phyloP scores from a whole-genome alignment of 352 stramenopile genomes.

The Globisporangium sylvaticum region DNA sequence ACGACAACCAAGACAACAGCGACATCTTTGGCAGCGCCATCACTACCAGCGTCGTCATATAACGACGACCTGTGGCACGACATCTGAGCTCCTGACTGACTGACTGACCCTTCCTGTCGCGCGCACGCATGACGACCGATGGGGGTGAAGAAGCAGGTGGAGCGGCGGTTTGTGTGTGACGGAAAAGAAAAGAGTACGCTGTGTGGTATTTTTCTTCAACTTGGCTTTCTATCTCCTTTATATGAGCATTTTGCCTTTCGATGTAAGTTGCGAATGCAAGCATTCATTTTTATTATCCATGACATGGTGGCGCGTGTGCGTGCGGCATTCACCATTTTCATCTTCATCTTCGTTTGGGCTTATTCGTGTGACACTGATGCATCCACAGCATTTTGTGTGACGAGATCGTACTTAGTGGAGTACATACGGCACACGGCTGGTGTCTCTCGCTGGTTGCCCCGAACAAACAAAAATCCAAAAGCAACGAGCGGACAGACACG shows the following conservation, averaged over 20 bases:
- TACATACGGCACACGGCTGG: no score
- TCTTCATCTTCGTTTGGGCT: neutral
- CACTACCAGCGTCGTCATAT: constrained; percentile 6
- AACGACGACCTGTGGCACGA: constrained; percentile 14
- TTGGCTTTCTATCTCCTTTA: neutral
- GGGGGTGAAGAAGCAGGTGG: neutral
- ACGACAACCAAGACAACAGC: no score
- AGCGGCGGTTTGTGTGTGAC: neutral
- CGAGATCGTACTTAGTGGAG: neutral
- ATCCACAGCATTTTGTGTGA: no score
- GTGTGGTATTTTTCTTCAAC: neutral
- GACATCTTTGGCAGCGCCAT: neutral
- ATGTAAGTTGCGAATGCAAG: neutral
- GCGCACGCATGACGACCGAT: no score
- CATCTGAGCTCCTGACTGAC: constrained; percentile 2
- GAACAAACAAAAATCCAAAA: constrained; percentile 1
- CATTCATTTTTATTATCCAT: neutral
- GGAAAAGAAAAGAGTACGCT: neutral
- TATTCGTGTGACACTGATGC: no score
- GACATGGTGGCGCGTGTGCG: neutral
- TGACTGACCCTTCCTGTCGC: no score
- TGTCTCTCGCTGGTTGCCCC: neutral
- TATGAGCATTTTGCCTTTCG: neutral
- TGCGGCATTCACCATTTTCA: neutral
- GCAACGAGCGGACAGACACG: constrained; percentile 5